Percentiles rank a stretch among this genome's conserved stretches.
phyloP scores from a whole-genome alignment of 2,329 filamentous ascomycete species.

The Cercospora janseana region DNA sequence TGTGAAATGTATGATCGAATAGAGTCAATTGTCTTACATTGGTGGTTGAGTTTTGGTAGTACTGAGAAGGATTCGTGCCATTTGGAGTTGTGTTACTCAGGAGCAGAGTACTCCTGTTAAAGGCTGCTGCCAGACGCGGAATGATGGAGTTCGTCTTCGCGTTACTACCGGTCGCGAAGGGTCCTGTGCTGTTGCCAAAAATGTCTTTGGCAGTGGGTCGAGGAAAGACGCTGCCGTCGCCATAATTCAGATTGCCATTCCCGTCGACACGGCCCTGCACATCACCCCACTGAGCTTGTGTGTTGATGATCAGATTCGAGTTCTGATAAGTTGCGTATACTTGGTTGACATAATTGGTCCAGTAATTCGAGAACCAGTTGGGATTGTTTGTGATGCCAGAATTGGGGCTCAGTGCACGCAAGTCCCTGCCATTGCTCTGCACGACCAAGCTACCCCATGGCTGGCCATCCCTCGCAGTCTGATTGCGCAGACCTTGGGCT shows the following conservation, averaged over 20 bases:
- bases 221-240: constrained; percentile 51
- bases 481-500: constrained; percentile 54
- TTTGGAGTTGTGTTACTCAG: constrained; percentile 41
- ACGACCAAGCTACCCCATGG: constrained; percentile 63
- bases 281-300: constrained; percentile 58
- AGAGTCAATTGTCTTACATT: constrained; percentile 30
- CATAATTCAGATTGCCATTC: constrained; percentile 46
- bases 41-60: constrained; percentile 33
- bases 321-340: constrained; percentile 52
- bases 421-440: constrained; percentile 36
- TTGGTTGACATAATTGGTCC: constrained; percentile 51
- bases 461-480: constrained; percentile 55
- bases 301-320: constrained; percentile 58
- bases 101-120: constrained; percentile 71
- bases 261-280: constrained; percentile 40
- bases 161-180: constrained; percentile 52
- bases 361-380: constrained; percentile 53
- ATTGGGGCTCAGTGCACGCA: constrained; percentile 47
- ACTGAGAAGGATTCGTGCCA: constrained; percentile 30
- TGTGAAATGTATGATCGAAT: background rate
- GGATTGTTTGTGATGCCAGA: constrained; percentile 48
- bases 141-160: constrained; percentile 58
- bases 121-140: constrained; percentile 70
- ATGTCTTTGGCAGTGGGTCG: constrained; percentile 63
- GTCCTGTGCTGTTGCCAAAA: constrained; percentile 64